Base-by-base conservation (phyloP, 441 rosid genomes). In the Syzygium malaccense region DNA sequence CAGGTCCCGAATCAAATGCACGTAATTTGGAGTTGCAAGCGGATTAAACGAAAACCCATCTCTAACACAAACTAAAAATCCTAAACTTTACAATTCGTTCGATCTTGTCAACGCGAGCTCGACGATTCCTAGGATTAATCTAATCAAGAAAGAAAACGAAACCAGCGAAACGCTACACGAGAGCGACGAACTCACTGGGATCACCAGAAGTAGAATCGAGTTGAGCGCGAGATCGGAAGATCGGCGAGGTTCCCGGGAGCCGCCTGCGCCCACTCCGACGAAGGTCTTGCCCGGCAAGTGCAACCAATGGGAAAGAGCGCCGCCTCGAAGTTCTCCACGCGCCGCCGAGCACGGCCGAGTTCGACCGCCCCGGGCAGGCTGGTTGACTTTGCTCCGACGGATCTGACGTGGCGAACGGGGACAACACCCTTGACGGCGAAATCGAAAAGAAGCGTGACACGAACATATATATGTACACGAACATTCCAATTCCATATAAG, bases 311-410 rank as follows among this genome's bases (percentile, higher is more conserved):
- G 25, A 75, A 41, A 14, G 83, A 75, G 51, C 83, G 18, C 51
- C n/a, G 14, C 83, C 26, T 75, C 9, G 8, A 6, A 41, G 48
- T 75, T 41, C 83, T 41, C 23, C 83, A 75, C 83, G 83, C 51
- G 28, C 83, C 83, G 83, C 83, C 53, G n/a, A 13, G 83, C 83
- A 41, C n/a, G 83, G 83, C 83, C 13, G 83, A 41, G 83, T 23
- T 41, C n/a, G 28, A 13, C 66, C 66, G 17, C 32, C 54, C 54
- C 54, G 14, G 54, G 54, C 15, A 13, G 54, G 54, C 13, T 1
- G 3, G 56, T 55, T 55, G 56, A 55, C 56, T 55, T 55, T 17
- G 56, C 56, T 2, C 6, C 56, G 56, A 55, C 23, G 75, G 41
- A 66, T 66, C 23, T 17, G 75, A 66, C 75, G 41, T 66, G 75